Evolutionary conservation across 2,329 filamentous ascomycete genomes (phyloP), one percentile per base, ranked within the genome.

Genomic region (Xylaria sp.): DNA sequence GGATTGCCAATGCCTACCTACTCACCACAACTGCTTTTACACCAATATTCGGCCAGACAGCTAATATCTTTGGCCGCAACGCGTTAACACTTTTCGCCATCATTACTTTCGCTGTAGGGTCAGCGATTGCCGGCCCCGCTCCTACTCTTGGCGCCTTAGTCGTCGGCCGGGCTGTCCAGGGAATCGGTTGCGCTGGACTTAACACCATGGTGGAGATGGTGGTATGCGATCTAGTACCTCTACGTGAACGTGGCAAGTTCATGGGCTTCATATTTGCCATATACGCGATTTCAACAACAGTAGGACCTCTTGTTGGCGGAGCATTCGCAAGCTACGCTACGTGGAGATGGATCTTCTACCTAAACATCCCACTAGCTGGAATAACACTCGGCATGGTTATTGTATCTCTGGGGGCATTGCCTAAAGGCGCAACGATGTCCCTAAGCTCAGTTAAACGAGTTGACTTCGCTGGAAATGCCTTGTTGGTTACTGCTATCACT

Each of bases 91-190:
- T 83, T 2, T 80, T 87, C 1, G 78, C 76, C 12, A 68, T 86
- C 1, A 88, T 88, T 67, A 80, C 79, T 0, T 71, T 89, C 0
- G 87, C 87, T 0, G 87, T 86, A 64, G 84, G 82, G 0, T 79
- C 90, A 2, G 82, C 79, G 1, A 62, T 66, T 21, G 50, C 51
- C 5, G 64, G 58, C 5, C 29, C 50, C 13, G 64, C 64, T 18
- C 50, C 71, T 0, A 83, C 84, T 9, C 48, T 62, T 21, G 74
- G 42, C 21, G 42, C 29, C 5, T 78, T 91, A 1, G 87, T 91
- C 16, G 82, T 80, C 3, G 83, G 80, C 5, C 78, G 82, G 1
- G 76, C 69, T 0, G 71, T 90, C 1, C 87, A 90, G 65, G 88
- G 88, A 0, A 60, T 79, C 1, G 81, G 82, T 0, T 75, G 71